Percentiles rank a stretch among this genome's conserved stretches.
These are phyloP conservation scores for Tulasnella sp. DNA, from an alignment of 768 basidiomycete species.

Conservation along the genomic window DNA sequence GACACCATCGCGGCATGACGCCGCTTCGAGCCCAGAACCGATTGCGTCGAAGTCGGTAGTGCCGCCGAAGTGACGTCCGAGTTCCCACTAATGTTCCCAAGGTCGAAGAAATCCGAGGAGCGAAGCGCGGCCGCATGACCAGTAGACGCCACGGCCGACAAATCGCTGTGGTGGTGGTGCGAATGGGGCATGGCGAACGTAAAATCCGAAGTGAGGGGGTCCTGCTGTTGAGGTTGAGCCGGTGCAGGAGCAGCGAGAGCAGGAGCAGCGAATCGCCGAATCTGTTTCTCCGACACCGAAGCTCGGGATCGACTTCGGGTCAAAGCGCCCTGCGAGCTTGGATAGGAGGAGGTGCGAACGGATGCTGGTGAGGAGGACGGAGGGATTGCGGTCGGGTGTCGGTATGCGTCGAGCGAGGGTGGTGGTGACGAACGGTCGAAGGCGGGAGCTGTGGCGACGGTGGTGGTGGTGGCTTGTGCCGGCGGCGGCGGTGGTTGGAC, in stretches of 20 bases:
- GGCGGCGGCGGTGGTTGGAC: not conserved
- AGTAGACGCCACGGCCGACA: no score
- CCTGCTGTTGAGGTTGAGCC: slow-evolving; percentile 5
- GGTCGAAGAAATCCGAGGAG: not conserved
- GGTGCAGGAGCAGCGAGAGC: not conserved
- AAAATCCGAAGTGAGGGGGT: slow-evolving; percentile 7
- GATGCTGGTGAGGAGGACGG: slow-evolving; percentile 13
- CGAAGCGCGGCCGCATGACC: not conserved
- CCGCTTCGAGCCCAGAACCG: slow-evolving; percentile 60
- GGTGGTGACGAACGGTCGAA: not conserved
- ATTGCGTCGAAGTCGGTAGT: slow-evolving; percentile 46
- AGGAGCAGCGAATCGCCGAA: slow-evolving; percentile 8
- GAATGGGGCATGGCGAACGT: not conserved
- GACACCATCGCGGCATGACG: slow-evolving; percentile 79
- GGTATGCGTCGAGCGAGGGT: not conserved
- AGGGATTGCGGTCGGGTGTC: slow-evolving; percentile 13
- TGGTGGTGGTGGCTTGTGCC: not conserved
- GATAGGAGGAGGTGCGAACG: slow-evolving; percentile 17
- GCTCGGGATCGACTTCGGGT: slow-evolving; percentile 4
- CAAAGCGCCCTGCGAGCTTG: not conserved
- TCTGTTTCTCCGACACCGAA: not conserved
- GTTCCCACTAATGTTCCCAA: slow-evolving; percentile 22
- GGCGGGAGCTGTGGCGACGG: no score
- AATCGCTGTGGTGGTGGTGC: no score
- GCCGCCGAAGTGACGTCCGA: slow-evolving; percentile 31